phyloP scores from a whole-genome alignment of 306 rosid species.

The Trifolium subterraneum region DNA sequence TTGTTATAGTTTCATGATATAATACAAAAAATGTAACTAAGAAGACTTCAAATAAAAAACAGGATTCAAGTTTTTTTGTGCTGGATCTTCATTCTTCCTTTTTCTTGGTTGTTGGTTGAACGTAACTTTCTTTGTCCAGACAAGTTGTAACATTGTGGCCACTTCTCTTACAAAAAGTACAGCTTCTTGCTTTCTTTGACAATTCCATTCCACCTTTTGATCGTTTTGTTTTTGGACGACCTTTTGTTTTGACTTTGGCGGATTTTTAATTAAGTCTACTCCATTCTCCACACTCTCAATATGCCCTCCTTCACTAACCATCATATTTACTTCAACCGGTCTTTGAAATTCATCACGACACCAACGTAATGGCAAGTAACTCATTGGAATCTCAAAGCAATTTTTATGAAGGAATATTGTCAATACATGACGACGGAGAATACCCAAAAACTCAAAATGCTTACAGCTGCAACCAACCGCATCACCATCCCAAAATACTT shows the following conservation, averaged over 20 bases:
- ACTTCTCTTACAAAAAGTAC: not conserved
- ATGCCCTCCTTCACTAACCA: not conserved
- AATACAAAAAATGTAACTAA: too few species aligned
- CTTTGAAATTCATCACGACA: not conserved
- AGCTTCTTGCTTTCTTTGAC: not conserved
- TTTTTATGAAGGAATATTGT: not conserved
- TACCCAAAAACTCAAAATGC: not conserved
- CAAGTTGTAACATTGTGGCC: not conserved
- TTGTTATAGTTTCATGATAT: too few species aligned
- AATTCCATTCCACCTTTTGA: slow-evolving; percentile 3
- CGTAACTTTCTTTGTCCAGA: not conserved
- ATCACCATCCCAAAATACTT: not conserved
- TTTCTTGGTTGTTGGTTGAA: not conserved
- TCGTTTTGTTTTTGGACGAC: not conserved
- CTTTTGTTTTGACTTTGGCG: slow-evolving; percentile 1
- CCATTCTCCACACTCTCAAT: not conserved
- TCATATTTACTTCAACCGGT: not conserved
- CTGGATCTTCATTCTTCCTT: not conserved
- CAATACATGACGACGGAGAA: not conserved
- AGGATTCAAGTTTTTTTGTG: not conserved
- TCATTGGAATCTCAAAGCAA: slow-evolving; percentile 2
- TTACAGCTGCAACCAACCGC: not conserved
- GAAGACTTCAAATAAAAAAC: not conserved
- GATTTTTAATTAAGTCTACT: not conserved
- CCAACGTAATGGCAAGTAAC: not conserved